Percentiles rank a stretch among this genome's conserved stretches.
These are phyloP conservation scores for Pseudogymnoascus sp. DNA, from an alignment of 2,329 filamentous ascomycete genomes.

Conservation along the genomic window DNA sequence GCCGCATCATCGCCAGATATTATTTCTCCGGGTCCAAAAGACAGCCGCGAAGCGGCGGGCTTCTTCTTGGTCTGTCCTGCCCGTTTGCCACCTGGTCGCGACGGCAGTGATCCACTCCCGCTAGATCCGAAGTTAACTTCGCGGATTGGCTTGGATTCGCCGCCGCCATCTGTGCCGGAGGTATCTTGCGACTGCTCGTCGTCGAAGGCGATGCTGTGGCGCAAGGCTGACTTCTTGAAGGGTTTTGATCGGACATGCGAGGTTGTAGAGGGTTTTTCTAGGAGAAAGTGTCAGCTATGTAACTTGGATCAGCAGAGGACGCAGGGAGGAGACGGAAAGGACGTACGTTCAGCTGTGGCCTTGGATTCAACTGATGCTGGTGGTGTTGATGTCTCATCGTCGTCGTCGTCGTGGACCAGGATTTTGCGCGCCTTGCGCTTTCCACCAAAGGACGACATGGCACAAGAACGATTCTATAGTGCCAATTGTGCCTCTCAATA, in stretches of 20 bases:
- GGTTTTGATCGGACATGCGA: slow-evolving; percentile 42
- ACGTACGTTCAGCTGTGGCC: slow-evolving; percentile 22
- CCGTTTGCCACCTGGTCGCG: slow-evolving; percentile 27
- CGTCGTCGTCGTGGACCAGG: slow-evolving; percentile 59
- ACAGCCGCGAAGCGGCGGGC: slow-evolving; percentile 55
- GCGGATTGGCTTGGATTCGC: slow-evolving; percentile 10
- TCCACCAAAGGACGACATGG: slow-evolving; percentile 36
- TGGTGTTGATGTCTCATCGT: slow-evolving; percentile 35
- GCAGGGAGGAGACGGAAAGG: slow-evolving; percentile 14
- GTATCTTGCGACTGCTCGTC: slow-evolving; percentile 18
- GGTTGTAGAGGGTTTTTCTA: slow-evolving; percentile 11
- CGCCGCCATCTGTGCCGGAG: slow-evolving; percentile 2
- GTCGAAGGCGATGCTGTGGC: slow-evolving; percentile 44
- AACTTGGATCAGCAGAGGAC: slow-evolving; percentile 23
- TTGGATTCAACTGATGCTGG: slow-evolving; percentile 11
- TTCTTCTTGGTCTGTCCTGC: slow-evolving; percentile 54
- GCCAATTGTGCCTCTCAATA: background rate
- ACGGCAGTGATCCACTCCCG: slow-evolving; percentile 2
- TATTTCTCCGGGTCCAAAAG: slow-evolving; percentile 59
- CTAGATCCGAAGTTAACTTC: slow-evolving; percentile 9
- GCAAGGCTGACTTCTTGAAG: slow-evolving; percentile 49
- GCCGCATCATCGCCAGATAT: slow-evolving; percentile 46
- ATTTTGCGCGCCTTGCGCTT: slow-evolving; percentile 72
- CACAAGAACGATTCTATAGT: background rate
- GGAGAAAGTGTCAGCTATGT: slow-evolving; percentile 23